Percentiles rank a stretch among this genome's conserved stretches.
These are phyloP conservation scores for Pseudocohnilembus persalinus DNA, from an alignment of 169 alveolate genomes.

Conservation along the genomic window DNA sequence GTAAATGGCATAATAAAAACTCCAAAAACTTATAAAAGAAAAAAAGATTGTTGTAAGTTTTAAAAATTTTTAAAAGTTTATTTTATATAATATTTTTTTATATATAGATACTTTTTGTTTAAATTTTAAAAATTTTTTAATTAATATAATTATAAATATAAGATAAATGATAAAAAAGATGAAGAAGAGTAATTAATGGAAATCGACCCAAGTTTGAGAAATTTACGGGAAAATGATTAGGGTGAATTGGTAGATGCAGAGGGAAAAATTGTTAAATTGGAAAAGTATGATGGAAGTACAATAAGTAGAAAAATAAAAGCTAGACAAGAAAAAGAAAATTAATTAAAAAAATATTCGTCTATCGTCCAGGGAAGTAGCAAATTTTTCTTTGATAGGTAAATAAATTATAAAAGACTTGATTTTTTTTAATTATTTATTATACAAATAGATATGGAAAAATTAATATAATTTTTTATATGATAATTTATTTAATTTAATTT, in stretches of 20 bases:
- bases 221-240: constrained; percentile 36
- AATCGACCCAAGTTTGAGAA: constrained; percentile 31
- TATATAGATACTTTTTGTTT: too few relatives aligned
- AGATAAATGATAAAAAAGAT: not conserved
- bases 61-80: too few relatives aligned
- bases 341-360: constrained; percentile 8
- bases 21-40: not conserved
- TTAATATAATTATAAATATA: too few relatives aligned
- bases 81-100: too few relatives aligned
- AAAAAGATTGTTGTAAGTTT: not conserved
- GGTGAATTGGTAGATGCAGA: constrained; percentile 54
- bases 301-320: constrained; percentile 44
- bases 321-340: constrained; percentile 30
- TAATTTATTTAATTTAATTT: not conserved
- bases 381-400: not conserved
- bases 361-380: not conserved
- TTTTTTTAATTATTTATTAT: too few relatives aligned
- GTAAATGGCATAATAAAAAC: too few relatives aligned
- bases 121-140: too few relatives aligned
- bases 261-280: constrained; percentile 46
- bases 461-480: not conserved
- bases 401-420: too few relatives aligned
- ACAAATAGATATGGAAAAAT: too few relatives aligned
- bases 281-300: constrained; percentile 29
- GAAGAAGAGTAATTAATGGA: constrained; percentile 1